Base-by-base conservation (phyloP, 305 asterid species). In the Fraxinus platypoda region DNA sequence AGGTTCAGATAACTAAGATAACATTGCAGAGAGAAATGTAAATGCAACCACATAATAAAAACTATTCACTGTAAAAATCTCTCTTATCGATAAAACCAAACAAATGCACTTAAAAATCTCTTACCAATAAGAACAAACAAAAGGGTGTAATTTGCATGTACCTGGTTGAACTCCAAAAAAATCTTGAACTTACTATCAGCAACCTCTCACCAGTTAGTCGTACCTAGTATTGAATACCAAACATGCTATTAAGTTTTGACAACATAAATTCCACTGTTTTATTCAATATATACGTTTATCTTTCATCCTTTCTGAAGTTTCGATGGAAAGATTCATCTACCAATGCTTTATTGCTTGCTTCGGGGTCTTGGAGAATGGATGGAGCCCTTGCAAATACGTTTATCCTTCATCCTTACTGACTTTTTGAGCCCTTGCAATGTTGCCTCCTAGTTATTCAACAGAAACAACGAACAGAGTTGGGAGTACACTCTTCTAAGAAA, bases 31-130 rank as follows among this genome's bases (percentile, higher is more conserved):
- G 68, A 81, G 52, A 37, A 26, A 75, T 28, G 38, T 12, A 81
- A 72, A 35, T 1, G 34, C 77, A 64, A 62, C 81, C 81, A 81
- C 72, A 81, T 26, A 81, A 76, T 37, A 3, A 75, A 38, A 57
- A 25, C 8, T 6, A 71, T 80, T 13, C 21, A 49, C 15, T 34
- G 21, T 12, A 62, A 68, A 74, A 81, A 81, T 76, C 31, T 81
- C 76, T 62, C 76, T 12, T 8, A 30, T 57, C 26, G 30, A 26
- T 26, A 12, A 38, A 81, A 81, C 25, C 30, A 3, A 74, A 81
- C 81, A 75, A 62, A 81, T 62, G 25, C 62, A 17, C 5, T 59
- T 17, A 19, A 59, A 57, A 59, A 59, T 19, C n/a, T 59, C 13
- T 62, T 21, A 7, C 3, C 30, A 62, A 62, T 7, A n/a, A n/a